Base-by-base conservation (phyloP, 495 filamentous ascomycete species). In the Neurospora africana region DNA sequence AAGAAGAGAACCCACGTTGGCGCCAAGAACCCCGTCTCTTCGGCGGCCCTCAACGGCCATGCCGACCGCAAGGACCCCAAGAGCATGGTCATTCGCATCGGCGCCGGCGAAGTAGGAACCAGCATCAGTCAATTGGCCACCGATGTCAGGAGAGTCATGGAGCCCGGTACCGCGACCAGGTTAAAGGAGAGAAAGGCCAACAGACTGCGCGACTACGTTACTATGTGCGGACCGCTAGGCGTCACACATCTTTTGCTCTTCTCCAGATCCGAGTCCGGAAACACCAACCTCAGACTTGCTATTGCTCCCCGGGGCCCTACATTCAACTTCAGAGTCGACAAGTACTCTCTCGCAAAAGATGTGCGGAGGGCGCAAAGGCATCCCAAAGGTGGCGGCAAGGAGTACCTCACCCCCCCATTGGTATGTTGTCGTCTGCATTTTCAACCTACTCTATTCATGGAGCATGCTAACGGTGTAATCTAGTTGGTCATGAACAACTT, bases 401-500 rank as follows among this genome's bases (percentile, higher is more conserved):
- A 97, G 76, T 95, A 91, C 78, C 84, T 89, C 68, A 91, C 88
- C 35, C 87, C 95, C 3, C 95, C 95, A 68, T 82, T 98, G 79
- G 89, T 91, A 87, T 70, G 81, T 72, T 65, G 58, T 35, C 67
- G 19, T 21, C 65, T 30, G 30, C 19, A 35, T 53, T 68, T 58
- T 44, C 21, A 53, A 53, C 21, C 38, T 39, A 39, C 65, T 69
- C n/a, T 37, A 39, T n/a, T 13, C 39, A 70, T 27, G 37, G 6
- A 3, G 23, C 0, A 8, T 69, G 68, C 70, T 77, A 76, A 78
- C 76, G 43, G 70, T 35, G 15, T 19, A 71, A 40, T 75, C n/a
- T 69, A 91, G 88, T 87, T 99, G 21, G 96, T 99, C 71, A 98
- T 99, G 95, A 99, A 99, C 83, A 97, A 97, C 79, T 97, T 99